Conservation (phyloP, 306 rosid species). For the Quercus ilex region DNA sequence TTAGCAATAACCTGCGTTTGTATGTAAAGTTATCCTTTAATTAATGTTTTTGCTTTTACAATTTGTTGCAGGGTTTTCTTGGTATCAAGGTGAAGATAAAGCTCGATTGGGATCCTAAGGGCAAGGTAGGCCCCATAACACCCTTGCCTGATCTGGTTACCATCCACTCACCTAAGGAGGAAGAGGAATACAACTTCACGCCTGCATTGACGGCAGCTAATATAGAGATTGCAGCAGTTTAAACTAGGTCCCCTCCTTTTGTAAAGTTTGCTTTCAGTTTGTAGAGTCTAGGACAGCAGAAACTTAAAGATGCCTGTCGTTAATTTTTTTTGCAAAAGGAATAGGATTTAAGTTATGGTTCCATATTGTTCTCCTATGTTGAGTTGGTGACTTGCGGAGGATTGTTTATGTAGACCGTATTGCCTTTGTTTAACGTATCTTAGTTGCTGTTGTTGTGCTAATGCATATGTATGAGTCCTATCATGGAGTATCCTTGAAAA, state of each 20-base stretch:
- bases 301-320: no score
- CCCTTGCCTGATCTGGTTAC: constrained; percentile 66
- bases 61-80: constrained; percentile 49
- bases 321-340: neutral
- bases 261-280: neutral
- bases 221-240: constrained; percentile 23
- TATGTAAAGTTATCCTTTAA: neutral
- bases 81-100: constrained; percentile 77
- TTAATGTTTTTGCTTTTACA: neutral
- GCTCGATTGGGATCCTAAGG: constrained; percentile 82
- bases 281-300: neutral
- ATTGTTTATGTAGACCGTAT: neutral
- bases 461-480: no score
- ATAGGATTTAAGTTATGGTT: neutral
- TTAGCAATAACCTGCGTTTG: neutral
- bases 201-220: constrained; percentile 7
- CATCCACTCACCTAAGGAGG: constrained; percentile 40
- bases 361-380: neutral
- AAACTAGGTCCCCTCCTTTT: neutral
- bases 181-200: constrained; percentile 26
- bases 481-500: no score
- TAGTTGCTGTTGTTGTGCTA: neutral
- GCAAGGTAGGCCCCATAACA: constrained; percentile 66
- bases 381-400: neutral
- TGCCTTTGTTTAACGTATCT: neutral